phyloP scores from a whole-genome alignment of 2,329 filamentous ascomycete species.

The Aspergillus ruber region DNA sequence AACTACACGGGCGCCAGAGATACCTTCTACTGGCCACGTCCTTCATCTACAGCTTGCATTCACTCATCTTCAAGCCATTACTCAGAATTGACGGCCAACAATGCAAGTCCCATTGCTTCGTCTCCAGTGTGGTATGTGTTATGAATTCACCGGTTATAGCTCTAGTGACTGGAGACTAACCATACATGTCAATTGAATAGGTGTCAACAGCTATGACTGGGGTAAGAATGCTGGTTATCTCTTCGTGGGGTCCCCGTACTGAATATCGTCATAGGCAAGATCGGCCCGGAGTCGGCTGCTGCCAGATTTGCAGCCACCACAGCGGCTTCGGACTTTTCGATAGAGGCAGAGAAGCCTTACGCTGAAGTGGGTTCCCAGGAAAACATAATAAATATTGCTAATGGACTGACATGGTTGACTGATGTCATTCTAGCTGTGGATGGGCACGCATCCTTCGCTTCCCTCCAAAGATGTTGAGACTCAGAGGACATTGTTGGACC shows the following conservation, averaged over 20 bases:
- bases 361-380: constrained; percentile 61
- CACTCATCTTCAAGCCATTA: constrained; percentile 1
- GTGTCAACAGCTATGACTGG: constrained; percentile 99
- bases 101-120: constrained; percentile 79
- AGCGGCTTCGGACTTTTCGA: constrained; percentile 63
- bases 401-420: constrained; percentile 7
- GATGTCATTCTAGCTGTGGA: constrained; percentile 67
- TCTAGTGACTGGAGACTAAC: background rate
- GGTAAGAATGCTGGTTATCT: constrained; percentile 46
- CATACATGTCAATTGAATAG: constrained; percentile 37
- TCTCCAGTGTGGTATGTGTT: constrained; percentile 54
- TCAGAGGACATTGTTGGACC: constrained; percentile 75
- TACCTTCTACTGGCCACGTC: background rate
- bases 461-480: constrained; percentile 85
- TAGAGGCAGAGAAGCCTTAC: constrained; percentile 85
- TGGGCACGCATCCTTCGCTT: constrained; percentile 95
- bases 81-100: constrained; percentile 13
- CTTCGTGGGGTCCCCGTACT: constrained; percentile 18
- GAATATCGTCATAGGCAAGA: constrained; percentile 58
- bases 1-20: background rate
- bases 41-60: constrained; percentile 1
- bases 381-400: background rate
- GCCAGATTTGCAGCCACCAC: constrained; percentile 86
- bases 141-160: too few relatives aligned
- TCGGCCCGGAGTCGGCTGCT: constrained; percentile 77